These are phyloP conservation scores for Podospora sp. DNA, from an alignment of 495 filamentous ascomycete species.

Conservation along the genomic window DNA sequence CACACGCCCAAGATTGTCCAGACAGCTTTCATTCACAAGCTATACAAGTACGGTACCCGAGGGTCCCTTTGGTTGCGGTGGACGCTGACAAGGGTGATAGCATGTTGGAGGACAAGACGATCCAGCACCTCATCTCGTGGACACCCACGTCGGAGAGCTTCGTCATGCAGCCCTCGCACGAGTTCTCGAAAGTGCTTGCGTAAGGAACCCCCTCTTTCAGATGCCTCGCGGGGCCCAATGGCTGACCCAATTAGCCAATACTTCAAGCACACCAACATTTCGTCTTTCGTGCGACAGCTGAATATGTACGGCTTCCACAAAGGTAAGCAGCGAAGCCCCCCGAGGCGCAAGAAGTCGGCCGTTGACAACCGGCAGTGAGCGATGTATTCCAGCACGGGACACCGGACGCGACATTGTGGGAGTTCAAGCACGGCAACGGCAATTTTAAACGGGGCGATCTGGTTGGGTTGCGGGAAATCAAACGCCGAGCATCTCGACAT, in stretches of 20 bases:
- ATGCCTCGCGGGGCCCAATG: not conserved
- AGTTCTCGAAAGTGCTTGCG: conserved; percentile 98
- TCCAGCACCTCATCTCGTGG: conserved; percentile 96
- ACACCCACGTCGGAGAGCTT: conserved; percentile 92
- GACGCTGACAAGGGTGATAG: conserved; percentile 49
- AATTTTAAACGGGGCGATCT: conserved; percentile 96
- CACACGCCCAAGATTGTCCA: conserved; percentile 98
- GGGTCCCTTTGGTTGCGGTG: not conserved
- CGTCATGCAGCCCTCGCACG: conserved; percentile 94
- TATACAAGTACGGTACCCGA: conserved; percentile 82
- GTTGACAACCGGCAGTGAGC: conserved; percentile 68
- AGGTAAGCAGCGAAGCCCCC: conserved; percentile 59
- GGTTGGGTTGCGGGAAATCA: conserved; percentile 90
- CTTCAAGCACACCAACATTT: conserved; percentile 99
- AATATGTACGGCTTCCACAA: conserved; percentile 99
- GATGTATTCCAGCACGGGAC: conserved; percentile 97
- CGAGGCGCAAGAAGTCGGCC: not conserved
- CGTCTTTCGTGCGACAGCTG: conserved; percentile 94
- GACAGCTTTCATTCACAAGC: conserved; percentile 98
- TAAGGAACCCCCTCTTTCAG: conserved; percentile 51
- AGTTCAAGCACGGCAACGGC: conserved; percentile 98
- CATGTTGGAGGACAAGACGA: conserved; percentile 92
- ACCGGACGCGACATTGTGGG: conserved; percentile 95
- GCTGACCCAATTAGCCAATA: conserved; percentile 66
- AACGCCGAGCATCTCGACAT: conserved; percentile 93